Evolutionary conservation across 208 protist genomes (phyloP), one percentile per base, ranked within the genome.

Genomic region (Acanthamoeba rhysodes): DNA sequence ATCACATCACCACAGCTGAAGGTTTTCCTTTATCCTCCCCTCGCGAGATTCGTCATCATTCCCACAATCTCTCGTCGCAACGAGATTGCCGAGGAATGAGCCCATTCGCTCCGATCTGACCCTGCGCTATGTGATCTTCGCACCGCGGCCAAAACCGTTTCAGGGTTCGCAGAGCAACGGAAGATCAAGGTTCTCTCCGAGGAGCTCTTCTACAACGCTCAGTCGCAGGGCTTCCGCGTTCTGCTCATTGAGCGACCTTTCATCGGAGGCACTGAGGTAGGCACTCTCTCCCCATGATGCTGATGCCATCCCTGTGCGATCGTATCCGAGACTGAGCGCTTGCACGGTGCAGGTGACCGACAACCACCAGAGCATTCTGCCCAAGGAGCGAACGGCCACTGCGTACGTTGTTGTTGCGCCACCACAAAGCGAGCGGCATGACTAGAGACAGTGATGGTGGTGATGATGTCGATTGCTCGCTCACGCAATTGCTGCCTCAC

Each of bases 161-260:
- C 18, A 88, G 80, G 80, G 14, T 88, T 88, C 80, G 80, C 62
- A 16, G 80, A 88, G 50, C 80, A 53, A 34, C 37, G 80, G 22
- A 88, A 12, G 24, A 64, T 88, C 27, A 55, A 64, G 24, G 34
- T 88, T 20, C 80, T 88, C 12, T 62, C 53, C 34, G 80, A 88
- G 80, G 80, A 88, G 34, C 41, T 88, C 27, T 88, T 88, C 80
- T 88, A 88, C 80, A 88, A 88, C 50, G n/a, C 16, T 16, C 80
- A 88, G 41, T 88, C 80, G 50, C 80, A 88, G 53, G 53, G 80
- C 80, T 88, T 88, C 29, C 80, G 53, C 12, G 80, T 88, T 14
- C 50, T 88, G 22, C 53, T 55, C 53, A 29, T 88, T 16, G 80
- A 88, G 48, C 53, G 50, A 41, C 80, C 80, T 20, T 64, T 88